Evolutionary conservation across 192 early-diverging fungal species (phyloP), one percentile per base, ranked within the genome.

Genomic region (Coemansia aciculifera): DNA sequence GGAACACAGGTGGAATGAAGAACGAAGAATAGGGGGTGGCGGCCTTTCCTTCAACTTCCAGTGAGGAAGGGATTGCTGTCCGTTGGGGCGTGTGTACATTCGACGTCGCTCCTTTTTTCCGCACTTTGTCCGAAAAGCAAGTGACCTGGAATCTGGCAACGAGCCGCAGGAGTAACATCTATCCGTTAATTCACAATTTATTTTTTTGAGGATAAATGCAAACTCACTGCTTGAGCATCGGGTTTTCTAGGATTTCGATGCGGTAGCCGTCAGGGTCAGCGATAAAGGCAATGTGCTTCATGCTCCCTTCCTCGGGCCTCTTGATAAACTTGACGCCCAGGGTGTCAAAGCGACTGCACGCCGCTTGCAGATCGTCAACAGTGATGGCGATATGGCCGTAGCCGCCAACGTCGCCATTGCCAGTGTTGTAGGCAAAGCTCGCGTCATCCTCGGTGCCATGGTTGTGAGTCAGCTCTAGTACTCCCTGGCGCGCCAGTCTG

Each of bases 391-490:
- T 93, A 64, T 95, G 93, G 8, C 93, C 93, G 51, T 90, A 95
- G 15, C 93, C 93, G 43, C 87, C 85, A 11, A 84, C 76, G 2
- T 92, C 90, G 63, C 76, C 84, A 64, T 95, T 93, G 19, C 91
- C 91, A 59, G 77, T 90, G 71, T 84, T 78, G 73, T 93, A 92
- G 17, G 79, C 62, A 67, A 90, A 88, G 23, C 68, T 63, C 15
- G 74, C 54, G 52, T 95, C 89, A 19, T 79, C 68, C 71, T 95
- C 91, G 13, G 90, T 92, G 27, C 91, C 91, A 79, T 90, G 90
- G 83, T 95, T 93, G 81, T 94, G 91, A 29, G 93, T 94, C 68
- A 94, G 85, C 78, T 94, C 93, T 32, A 94, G 77, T 19, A 94
- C 71, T 29, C 89, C 93, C 65, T 90, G 86, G 63, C 86, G 84